phyloP scores from a whole-genome alignment of 805 yeast genomes.

The Yamadazyma nakazawae region DNA sequence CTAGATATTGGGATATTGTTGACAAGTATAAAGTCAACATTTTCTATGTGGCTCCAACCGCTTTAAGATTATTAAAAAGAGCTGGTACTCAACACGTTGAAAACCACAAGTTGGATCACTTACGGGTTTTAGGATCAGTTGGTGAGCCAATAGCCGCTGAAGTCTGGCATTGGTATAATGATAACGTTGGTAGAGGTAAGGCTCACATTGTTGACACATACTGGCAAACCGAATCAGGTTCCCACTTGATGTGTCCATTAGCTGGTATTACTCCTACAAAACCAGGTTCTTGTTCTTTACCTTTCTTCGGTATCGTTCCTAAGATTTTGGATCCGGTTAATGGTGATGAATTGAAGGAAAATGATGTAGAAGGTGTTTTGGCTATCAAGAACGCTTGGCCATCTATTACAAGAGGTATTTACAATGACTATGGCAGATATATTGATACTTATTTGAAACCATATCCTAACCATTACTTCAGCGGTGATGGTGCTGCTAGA shows the following conservation, averaged over 20 bases:
- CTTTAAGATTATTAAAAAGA: constrained; percentile 69
- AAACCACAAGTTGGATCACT: constrained; percentile 57
- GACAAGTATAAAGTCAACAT: constrained; percentile 70
- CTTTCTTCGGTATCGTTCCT: constrained; percentile 78
- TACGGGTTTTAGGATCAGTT: constrained; percentile 75
- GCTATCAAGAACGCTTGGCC: constrained; percentile 79
- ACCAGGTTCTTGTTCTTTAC: constrained; percentile 83
- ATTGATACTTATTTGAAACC: constrained; percentile 81
- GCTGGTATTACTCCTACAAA: constrained; percentile 76
- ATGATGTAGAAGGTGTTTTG: constrained; percentile 77
- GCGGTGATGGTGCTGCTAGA: constrained; percentile 94
- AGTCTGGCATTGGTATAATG: constrained; percentile 84
- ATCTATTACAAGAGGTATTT: constrained; percentile 78
- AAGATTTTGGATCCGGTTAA: constrained; percentile 70
- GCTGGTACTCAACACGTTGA: constrained; percentile 65
- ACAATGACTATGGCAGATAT: constrained; percentile 71
- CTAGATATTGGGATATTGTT: constrained; percentile 78
- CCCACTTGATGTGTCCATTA: constrained; percentile 73
- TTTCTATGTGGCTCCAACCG: constrained; percentile 84
- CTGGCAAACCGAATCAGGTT: constrained; percentile 89
- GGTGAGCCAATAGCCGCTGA: constrained; percentile 87
- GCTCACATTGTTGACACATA: constrained; percentile 78
- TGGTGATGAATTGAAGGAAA: constrained; percentile 66
- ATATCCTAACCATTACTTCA: constrained; percentile 77
- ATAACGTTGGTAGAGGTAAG: constrained; percentile 64